Evolutionary conservation across 495 filamentous ascomycete genomes (phyloP).

Genomic region (Rusavskia elegans): DNA sequence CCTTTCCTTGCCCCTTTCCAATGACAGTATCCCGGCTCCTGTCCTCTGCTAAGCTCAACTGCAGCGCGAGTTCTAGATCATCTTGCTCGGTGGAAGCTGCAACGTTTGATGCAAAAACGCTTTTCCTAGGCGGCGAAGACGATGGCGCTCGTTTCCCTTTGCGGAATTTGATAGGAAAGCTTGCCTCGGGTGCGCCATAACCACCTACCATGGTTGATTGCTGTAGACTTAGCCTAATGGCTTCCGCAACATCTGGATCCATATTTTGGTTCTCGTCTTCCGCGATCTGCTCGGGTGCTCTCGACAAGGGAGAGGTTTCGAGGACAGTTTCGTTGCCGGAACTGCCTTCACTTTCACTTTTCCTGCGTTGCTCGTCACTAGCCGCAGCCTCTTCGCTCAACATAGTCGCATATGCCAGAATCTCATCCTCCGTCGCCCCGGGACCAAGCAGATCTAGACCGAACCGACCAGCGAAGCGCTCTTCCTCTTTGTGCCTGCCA

Average conservation of each 20-base stretch:
- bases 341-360: constrained; percentile 36
- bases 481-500: constrained; percentile 41
- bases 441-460: constrained; percentile 61
- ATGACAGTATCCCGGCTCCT: constrained; percentile 30
- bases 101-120: constrained; percentile 1
- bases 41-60: constrained; percentile 72
- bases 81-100: constrained; percentile 37
- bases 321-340: constrained; percentile 29
- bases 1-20: constrained; percentile 31
- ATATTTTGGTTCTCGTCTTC: constrained; percentile 40
- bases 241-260: constrained; percentile 64
- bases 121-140: constrained; percentile 9
- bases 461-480: constrained; percentile 59
- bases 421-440: constrained; percentile 69
- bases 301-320: constrained; percentile 22
- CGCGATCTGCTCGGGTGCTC: constrained; percentile 11
- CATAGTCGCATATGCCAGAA: constrained; percentile 75
- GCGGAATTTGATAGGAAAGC: constrained; percentile 36
- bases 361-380: constrained; percentile 41
- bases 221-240: constrained; percentile 61
- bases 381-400: constrained; percentile 65
- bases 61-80: constrained; percentile 72
- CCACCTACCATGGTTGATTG: constrained; percentile 20
- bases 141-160: constrained; percentile 21
- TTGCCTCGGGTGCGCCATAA: not conserved